These are phyloP conservation scores for Fusarium pseudoanthophilum DNA, from an alignment of 2,329 filamentous ascomycete species.

Conservation along the genomic window DNA sequence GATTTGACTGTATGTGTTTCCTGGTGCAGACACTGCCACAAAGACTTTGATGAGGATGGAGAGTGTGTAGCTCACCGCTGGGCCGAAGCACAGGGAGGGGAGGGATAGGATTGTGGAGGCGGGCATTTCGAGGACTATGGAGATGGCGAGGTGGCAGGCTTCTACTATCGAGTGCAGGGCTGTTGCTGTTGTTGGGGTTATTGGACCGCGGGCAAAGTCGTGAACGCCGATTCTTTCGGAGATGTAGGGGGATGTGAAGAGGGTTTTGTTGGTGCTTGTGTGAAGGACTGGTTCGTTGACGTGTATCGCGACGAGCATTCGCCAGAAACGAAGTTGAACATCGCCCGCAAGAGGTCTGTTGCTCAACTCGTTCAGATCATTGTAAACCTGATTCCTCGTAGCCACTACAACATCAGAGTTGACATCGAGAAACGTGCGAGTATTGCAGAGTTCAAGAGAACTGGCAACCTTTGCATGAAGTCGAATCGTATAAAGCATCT, in stretches of 20 bases:
- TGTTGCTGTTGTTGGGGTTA: not conserved
- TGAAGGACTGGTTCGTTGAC: constrained; percentile 22
- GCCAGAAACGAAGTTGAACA: constrained; percentile 24
- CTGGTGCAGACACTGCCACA: constrained; percentile 29
- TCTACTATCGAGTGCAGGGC: constrained; percentile 18
- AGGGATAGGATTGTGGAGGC: constrained; percentile 11
- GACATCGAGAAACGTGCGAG: not conserved
- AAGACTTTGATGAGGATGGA: constrained; percentile 32
- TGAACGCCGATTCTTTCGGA: constrained; percentile 21
- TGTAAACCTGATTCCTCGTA: not conserved
- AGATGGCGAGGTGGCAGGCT: constrained; percentile 25
- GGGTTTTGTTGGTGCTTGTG: constrained; percentile 22
- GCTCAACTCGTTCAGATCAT: not conserved
- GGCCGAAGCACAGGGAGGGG: constrained; percentile 27
- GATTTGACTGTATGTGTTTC: constrained; percentile 25
- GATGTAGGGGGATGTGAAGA: constrained; percentile 23
- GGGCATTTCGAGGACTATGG: constrained; percentile 14
- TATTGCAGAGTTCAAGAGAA: constrained; percentile 10
- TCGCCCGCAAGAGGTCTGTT: constrained; percentile 13
- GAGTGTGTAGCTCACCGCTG: constrained; percentile 26
- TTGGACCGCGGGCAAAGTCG: constrained; percentile 12
- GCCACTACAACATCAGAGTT: not conserved
- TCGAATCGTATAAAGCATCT: constrained; percentile 9
- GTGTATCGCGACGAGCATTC: constrained; percentile 9
- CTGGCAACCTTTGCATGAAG: constrained; percentile 12